A percentile compares a stretch with the other conserved stretches of the same genome.
Evolutionary conservation across 768 basidiomycete species (phyloP).

Genomic region (Hirschioporus abietinus): DNA sequence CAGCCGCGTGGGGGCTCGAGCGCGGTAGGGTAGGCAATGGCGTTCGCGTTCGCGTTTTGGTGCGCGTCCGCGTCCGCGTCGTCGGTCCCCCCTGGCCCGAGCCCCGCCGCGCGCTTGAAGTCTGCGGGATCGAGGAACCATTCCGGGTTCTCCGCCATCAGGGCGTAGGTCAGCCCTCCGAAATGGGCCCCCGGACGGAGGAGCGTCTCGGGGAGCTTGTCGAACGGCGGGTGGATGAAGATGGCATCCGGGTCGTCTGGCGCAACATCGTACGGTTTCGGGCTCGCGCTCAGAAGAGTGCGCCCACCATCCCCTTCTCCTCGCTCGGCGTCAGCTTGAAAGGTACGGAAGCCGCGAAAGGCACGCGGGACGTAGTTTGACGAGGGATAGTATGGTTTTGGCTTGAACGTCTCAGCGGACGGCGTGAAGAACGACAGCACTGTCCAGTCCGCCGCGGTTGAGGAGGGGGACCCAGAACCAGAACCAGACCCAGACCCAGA

Average conservation of each 20-base stretch:
- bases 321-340: no score
- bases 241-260: slow-evolving; percentile 58
- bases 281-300: no score
- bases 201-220: slow-evolving; percentile 56
- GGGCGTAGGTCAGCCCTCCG: slow-evolving; percentile 64
- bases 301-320: no score
- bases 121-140: slow-evolving; percentile 76
- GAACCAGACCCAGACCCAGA: no score
- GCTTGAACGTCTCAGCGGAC: slow-evolving; percentile 59
- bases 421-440: slow-evolving; percentile 54
- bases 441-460: no score
- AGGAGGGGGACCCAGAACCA: no score
- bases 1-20: slow-evolving; percentile 82
- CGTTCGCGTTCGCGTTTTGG: slow-evolving; percentile 36
- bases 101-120: slow-evolving; percentile 30
- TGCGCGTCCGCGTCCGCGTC: neutral
- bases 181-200: no score
- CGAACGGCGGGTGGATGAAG: slow-evolving; percentile 75
- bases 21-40: slow-evolving; percentile 67
- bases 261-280: slow-evolving; percentile 44
- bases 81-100: no score
- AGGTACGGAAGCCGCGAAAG: no score
- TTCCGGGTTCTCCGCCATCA: slow-evolving; percentile 70
- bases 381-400: slow-evolving; percentile 44
- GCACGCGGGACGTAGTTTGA: slow-evolving; percentile 13